Conservation (phyloP, 2,329 filamentous ascomycete species). For the Cadophora gregata region DNA sequence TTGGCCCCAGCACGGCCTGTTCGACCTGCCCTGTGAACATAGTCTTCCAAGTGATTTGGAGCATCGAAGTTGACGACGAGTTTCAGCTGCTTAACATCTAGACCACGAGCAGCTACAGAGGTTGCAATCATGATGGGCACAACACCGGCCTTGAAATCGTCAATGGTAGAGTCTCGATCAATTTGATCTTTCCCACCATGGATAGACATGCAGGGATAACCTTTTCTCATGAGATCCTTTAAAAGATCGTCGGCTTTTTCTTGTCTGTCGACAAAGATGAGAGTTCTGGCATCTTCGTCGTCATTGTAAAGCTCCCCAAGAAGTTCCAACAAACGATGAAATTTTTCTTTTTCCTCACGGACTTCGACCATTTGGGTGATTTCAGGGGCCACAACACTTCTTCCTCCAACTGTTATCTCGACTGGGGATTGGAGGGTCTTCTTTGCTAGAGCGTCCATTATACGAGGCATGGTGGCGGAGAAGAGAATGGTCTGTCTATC, state of each 20-base stretch:
- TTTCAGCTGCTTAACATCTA: constrained; percentile 96
- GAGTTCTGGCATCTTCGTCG: constrained; percentile 86
- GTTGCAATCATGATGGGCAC: constrained; percentile 92
- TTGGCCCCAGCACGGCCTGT: constrained; percentile 95
- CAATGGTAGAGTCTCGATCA: constrained; percentile 89
- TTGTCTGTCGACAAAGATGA: constrained; percentile 93
- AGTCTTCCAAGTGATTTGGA: constrained; percentile 94
- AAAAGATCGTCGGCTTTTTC: constrained; percentile 85
- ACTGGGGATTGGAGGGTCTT: constrained; percentile 86
- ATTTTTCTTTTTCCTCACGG: constrained; percentile 81
- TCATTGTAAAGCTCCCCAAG: constrained; percentile 85
- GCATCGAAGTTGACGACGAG: constrained; percentile 95
- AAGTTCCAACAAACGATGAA: constrained; percentile 81
- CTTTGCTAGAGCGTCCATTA: constrained; percentile 88
- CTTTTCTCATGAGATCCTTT: constrained; percentile 79
- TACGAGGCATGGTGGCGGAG: constrained; percentile 93
- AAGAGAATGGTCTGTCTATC: constrained; percentile 95
- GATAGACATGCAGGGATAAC: constrained; percentile 91
- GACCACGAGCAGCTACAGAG: constrained; percentile 89
- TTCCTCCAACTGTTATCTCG: constrained; percentile 90
- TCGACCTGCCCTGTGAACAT: constrained; percentile 91
- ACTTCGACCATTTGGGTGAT: constrained; percentile 95
- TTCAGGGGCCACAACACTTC: constrained; percentile 84
- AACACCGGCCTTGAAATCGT: constrained; percentile 91
- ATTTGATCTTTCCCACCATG: constrained; percentile 94